Conservation (phyloP, 2,329 filamentous ascomycete species). For the Fusarium pseudograminearum region DNA sequence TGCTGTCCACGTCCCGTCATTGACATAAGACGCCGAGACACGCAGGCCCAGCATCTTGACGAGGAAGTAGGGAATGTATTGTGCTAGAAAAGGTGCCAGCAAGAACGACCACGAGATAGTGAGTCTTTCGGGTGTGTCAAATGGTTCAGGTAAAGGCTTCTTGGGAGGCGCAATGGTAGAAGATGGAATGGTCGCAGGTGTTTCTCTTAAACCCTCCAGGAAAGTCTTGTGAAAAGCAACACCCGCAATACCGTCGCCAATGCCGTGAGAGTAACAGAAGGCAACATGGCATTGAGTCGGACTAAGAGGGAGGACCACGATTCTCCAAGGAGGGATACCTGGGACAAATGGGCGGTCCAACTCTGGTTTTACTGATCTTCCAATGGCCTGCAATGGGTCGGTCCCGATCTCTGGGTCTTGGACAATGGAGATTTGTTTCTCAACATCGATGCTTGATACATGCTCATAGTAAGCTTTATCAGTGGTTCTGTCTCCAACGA, state of each 20-base stretch:
- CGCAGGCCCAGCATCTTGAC: slow-evolving; percentile 32
- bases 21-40: slow-evolving; percentile 13
- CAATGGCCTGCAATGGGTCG: slow-evolving; percentile 15
- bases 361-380: slow-evolving; percentile 20
- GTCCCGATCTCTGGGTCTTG: not conserved
- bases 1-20: slow-evolving; percentile 41
- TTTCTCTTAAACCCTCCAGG: slow-evolving; percentile 20
- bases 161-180: slow-evolving; percentile 8
- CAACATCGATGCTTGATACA: slow-evolving; percentile 28
- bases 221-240: slow-evolving; percentile 42
- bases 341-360: slow-evolving; percentile 35
- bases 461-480: slow-evolving; percentile 43
- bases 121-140: slow-evolving; percentile 43
- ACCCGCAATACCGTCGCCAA: slow-evolving; percentile 43
- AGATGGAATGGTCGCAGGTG: not conserved
- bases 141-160: slow-evolving; percentile 27
- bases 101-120: slow-evolving; percentile 45
- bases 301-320: slow-evolving; percentile 33
- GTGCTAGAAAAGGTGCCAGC: slow-evolving; percentile 32
- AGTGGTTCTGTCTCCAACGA: slow-evolving; percentile 32
- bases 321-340: slow-evolving; percentile 42
- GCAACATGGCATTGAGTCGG: slow-evolving; percentile 31
- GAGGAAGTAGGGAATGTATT: slow-evolving; percentile 34
- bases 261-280: slow-evolving; percentile 42
- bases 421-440: slow-evolving; percentile 36